Evolutionary conservation across 352 stramenopile species (phyloP).

Genomic region (Phytophthora sojae): DNA sequence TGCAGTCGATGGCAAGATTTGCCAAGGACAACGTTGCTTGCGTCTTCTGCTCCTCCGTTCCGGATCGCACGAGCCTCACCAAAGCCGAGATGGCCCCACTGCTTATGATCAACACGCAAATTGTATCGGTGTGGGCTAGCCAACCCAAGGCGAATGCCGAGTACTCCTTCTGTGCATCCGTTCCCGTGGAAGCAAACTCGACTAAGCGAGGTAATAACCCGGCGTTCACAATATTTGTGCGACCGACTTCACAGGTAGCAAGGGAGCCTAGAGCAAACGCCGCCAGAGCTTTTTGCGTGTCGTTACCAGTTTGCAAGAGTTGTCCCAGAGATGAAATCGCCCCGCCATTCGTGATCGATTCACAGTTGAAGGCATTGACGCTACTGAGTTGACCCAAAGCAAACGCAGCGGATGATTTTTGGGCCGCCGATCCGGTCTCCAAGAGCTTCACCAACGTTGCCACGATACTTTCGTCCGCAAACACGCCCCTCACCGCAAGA

Average conservation of each 20-base stretch:
- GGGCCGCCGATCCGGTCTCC: slow-evolving; percentile 5
- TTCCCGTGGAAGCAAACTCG: not conserved
- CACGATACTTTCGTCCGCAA: slow-evolving; percentile 3
- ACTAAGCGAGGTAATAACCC: not conserved
- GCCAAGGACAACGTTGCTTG: not conserved
- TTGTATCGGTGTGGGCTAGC: not conserved
- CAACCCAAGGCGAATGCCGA: not conserved
- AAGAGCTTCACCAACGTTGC: not conserved
- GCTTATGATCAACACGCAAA: not conserved
- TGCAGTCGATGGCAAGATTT: not conserved
- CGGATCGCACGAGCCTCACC: not conserved
- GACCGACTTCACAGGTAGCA: not conserved
- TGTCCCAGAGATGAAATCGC: not conserved
- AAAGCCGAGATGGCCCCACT: not conserved
- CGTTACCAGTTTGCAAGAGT: not conserved
- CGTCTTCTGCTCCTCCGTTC: not conserved
- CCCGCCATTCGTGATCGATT: not conserved
- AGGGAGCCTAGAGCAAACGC: not conserved
- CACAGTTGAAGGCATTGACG: not conserved
- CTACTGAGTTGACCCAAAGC: not conserved
- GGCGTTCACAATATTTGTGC: not conserved
- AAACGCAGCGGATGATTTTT: not conserved
- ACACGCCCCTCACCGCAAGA: slow-evolving; percentile 7
- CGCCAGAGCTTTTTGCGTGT: not conserved
- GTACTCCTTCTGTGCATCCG: not conserved